These are phyloP conservation scores for Trichaptum fuscoviolaceum DNA, from an alignment of 768 basidiomycete genomes.

Conservation along the genomic window DNA sequence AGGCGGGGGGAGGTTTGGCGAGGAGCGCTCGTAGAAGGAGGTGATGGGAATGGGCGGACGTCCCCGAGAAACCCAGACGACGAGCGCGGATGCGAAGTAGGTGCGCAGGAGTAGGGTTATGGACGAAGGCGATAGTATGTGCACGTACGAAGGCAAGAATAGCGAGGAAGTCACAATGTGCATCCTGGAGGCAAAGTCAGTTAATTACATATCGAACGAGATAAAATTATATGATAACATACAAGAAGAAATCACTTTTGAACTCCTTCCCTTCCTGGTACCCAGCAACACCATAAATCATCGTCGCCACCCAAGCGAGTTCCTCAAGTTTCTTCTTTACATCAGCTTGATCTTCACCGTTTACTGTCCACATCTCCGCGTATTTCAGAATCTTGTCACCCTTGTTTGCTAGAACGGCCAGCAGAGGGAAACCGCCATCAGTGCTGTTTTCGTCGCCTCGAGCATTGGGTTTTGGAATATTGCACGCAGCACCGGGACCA, in stretches of 20 bases:
- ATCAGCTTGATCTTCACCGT: background rate
- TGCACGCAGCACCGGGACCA: slow-evolving; percentile 5
- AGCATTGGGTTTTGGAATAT: slow-evolving; percentile 7
- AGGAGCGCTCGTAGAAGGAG: slow-evolving; percentile 37
- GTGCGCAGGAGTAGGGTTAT: slow-evolving; percentile 50
- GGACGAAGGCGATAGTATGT: slow-evolving; percentile 19
- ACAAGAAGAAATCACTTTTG: slow-evolving; percentile 2
- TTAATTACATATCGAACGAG: background rate
- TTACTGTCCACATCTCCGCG: background rate
- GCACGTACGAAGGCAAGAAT: slow-evolving; percentile 48
- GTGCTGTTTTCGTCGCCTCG: slow-evolving; percentile 3
- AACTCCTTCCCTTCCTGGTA: slow-evolving; percentile 2
- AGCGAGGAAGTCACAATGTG: slow-evolving; percentile 62
- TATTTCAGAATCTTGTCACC: slow-evolving; percentile 2
- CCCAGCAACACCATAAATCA: slow-evolving; percentile 2
- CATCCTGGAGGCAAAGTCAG: slow-evolving; percentile 34
- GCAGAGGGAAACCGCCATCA: background rate
- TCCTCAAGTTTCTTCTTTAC: slow-evolving; percentile 1
- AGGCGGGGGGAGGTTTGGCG: slow-evolving; percentile 10
- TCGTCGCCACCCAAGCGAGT: background rate
- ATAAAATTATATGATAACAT: background rate
- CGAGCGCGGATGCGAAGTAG: slow-evolving; percentile 48
- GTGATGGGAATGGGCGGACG: slow-evolving; percentile 44
- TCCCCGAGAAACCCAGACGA: slow-evolving; percentile 54
- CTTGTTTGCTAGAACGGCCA: background rate